Percentiles rank a stretch among this genome's conserved stretches.
phyloP scores from a whole-genome alignment of 1,284 basidiomycete genomes.

The Ustilago esculenta region DNA sequence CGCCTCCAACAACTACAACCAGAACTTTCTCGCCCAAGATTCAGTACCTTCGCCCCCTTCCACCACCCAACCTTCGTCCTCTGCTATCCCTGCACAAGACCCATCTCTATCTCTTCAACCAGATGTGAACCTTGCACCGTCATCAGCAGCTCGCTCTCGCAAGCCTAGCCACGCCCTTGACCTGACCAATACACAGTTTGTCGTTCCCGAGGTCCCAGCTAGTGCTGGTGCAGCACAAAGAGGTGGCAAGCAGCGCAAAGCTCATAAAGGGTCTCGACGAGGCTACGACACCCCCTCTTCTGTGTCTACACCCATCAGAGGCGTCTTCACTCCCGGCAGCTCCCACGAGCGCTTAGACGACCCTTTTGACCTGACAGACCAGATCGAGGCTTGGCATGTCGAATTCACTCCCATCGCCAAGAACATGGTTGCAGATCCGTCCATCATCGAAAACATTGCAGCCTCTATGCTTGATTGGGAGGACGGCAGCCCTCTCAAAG shows the following conservation, averaged over 20 bases:
- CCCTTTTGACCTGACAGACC: slow-evolving; percentile 44
- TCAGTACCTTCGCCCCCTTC: slow-evolving; percentile 23
- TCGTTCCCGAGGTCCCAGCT: slow-evolving; percentile 47
- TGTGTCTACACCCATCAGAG: slow-evolving; percentile 23
- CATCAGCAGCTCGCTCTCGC: slow-evolving; percentile 29
- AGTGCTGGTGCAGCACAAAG: slow-evolving; percentile 22
- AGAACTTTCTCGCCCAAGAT: slow-evolving; percentile 14
- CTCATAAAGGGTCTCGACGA: slow-evolving; percentile 26
- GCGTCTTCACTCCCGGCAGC: slow-evolving; percentile 36
- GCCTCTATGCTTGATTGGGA: slow-evolving; percentile 48
- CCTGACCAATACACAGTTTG: slow-evolving; percentile 45
- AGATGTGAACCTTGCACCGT: not conserved
- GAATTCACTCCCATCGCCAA: slow-evolving; percentile 60
- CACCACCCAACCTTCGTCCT: slow-evolving; percentile 7
- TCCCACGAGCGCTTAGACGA: slow-evolving; percentile 43
- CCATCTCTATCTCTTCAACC: not conserved
- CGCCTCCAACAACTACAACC: slow-evolving; percentile 22
- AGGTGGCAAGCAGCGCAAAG: slow-evolving; percentile 38
- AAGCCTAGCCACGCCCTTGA: slow-evolving; percentile 53
- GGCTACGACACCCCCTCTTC: slow-evolving; percentile 36
- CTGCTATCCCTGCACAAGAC: slow-evolving; percentile 1
- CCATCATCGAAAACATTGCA: slow-evolving; percentile 32
- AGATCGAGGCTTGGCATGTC: slow-evolving; percentile 63
- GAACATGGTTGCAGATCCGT: slow-evolving; percentile 53
- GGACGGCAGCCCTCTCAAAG: slow-evolving; percentile 43